phyloP scores from a whole-genome alignment of 164 flowering plant genomes.

The Vitis labrusca region DNA sequence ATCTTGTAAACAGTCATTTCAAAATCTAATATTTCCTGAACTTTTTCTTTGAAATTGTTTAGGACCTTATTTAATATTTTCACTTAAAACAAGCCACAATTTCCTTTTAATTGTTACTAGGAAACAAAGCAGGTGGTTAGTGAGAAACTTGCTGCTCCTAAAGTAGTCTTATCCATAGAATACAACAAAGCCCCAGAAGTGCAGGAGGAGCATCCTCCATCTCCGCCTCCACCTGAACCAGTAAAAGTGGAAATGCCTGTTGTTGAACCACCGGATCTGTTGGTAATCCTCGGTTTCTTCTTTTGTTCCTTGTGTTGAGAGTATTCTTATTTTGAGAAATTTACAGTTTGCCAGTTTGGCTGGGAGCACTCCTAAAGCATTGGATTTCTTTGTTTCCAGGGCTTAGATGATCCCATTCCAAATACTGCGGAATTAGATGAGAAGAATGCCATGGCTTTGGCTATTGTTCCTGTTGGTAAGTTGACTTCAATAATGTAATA shows the following conservation, averaged over 20 bases:
- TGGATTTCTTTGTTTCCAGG: conserved; percentile 40
- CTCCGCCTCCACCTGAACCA: conserved; percentile 69
- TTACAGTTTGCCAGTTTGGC: not conserved
- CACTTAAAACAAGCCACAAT: conserved; percentile 1
- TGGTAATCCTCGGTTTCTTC: conserved; percentile 46
- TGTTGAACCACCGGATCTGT: conserved; percentile 67
- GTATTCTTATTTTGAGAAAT: not conserved
- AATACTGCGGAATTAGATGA: conserved; percentile 76
- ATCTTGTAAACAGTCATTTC: not conserved
- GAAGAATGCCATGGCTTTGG: conserved; percentile 88
- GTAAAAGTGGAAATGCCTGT: conserved; percentile 62
- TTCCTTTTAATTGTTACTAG: not conserved
- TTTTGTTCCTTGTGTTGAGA: not conserved
- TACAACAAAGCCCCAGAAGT: conserved; percentile 62
- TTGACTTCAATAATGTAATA: not conserved
- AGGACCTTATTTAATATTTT: not conserved
- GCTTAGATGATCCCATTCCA: conserved; percentile 66
- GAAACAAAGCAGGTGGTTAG: conserved; percentile 38
- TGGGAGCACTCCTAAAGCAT: not conserved
- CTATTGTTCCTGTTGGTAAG: conserved; percentile 90
- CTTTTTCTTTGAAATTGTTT: not conserved
- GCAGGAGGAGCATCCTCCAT: conserved; percentile 43
- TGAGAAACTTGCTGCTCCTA: conserved; percentile 56
- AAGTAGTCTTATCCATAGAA: conserved; percentile 75
- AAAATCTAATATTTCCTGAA: not conserved